phyloP scores from a whole-genome alignment of 1,139 yeast species.

The Nakaseomyces kungkrabaensis region DNA sequence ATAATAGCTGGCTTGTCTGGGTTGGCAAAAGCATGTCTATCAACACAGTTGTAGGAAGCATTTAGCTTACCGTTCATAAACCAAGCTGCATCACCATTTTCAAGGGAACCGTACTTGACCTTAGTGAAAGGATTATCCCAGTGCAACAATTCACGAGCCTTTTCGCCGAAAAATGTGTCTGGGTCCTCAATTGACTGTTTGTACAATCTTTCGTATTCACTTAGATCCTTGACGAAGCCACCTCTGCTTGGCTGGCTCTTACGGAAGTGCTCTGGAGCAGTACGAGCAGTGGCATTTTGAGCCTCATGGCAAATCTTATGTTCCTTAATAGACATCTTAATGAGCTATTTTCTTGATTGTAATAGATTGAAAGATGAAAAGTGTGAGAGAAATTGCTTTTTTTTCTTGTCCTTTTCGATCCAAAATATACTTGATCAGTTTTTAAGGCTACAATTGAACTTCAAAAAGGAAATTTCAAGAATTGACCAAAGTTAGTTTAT shows the following conservation, averaged over 20 bases:
- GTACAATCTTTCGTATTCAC: conserved; percentile 69
- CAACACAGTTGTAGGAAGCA: conserved; percentile 93
- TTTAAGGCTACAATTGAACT: no score
- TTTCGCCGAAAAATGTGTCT: conserved; percentile 70
- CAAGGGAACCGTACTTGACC: conserved; percentile 64
- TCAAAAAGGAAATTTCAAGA: not conserved
- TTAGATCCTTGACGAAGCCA: conserved; percentile 42
- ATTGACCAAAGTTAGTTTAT: not conserved
- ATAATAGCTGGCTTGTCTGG: conserved; percentile 87
- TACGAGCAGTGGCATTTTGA: conserved; percentile 49
- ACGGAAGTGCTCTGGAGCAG: conserved; percentile 68
- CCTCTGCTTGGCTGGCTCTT: conserved; percentile 52
- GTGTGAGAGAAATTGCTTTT: not conserved
- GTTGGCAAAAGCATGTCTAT: conserved; percentile 79
- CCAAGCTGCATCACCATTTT: conserved; percentile 83
- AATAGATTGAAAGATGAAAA: not conserved
- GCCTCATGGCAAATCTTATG: conserved; percentile 71
- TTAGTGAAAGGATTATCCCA: conserved; percentile 81
- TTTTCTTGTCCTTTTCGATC: not conserved
- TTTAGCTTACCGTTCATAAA: conserved; percentile 87
- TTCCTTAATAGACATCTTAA: conserved; percentile 13
- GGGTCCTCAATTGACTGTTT: conserved; percentile 73
- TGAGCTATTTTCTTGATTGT: not conserved
- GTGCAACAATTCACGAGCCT: conserved; percentile 65
- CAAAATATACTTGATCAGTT: no score